Conservation (phyloP, 345 rosid genomes). For the Citrus glauca region DNA sequence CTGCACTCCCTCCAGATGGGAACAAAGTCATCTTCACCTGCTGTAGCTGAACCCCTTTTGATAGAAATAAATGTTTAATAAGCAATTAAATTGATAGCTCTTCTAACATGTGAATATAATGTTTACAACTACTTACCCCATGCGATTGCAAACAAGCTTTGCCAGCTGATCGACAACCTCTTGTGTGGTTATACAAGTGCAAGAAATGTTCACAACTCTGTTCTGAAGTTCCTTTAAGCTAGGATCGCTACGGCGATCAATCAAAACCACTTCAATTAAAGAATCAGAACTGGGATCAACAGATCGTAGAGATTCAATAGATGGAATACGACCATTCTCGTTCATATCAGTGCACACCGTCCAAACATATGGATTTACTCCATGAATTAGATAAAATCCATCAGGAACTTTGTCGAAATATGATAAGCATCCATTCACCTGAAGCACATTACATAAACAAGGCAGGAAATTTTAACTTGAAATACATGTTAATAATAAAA, state of each 20-base stretch:
- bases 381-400: conserved; percentile 87
- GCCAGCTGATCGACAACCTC: conserved; percentile 97
- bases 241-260: conserved; percentile 75
- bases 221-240: conserved; percentile 80
- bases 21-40: conserved; percentile 65
- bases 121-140: conserved; percentile 69
- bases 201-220: conserved; percentile 68
- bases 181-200: conserved; percentile 61
- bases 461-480: conserved; percentile 10
- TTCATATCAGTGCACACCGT: conserved; percentile 80
- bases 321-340: conserved; percentile 86
- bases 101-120: conserved; percentile 9
- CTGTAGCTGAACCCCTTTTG: conserved; percentile 66
- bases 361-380: conserved; percentile 94
- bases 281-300: conserved; percentile 59
- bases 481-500: neutral
- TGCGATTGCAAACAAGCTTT: conserved; percentile 77
- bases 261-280: conserved; percentile 74
- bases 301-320: conserved; percentile 77
- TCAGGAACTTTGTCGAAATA: conserved; percentile 92
- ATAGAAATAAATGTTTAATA: conserved; percentile 25
- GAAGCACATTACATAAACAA: conserved; percentile 28
- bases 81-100: conserved; percentile 19
- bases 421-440: conserved; percentile 97
- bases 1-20: conserved; percentile 78